Evolutionary conservation across 1,139 yeast genomes (phyloP), one percentile per base, ranked within the genome.

Genomic region (Magnusiomyces clavatus): DNA sequence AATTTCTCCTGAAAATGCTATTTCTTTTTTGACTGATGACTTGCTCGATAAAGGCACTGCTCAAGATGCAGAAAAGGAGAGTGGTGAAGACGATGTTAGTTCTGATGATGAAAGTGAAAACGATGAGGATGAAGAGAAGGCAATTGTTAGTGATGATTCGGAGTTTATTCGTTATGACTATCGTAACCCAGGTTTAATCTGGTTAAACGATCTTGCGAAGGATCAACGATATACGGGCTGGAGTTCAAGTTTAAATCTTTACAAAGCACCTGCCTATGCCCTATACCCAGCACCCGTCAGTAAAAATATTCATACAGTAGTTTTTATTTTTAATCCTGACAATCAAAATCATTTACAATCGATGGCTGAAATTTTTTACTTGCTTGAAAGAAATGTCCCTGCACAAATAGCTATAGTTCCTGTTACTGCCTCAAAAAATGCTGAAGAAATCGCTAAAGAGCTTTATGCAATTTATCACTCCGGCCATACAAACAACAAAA

Each of bases 371-470:
- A 69, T 80, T 1, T 74, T 86, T 17, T 64, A 81, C 31, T 51
- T 71, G 35, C 54, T 67, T 2, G 59, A 77, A 34, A 75, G 78
- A 43, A 81, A 81, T 0, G 73, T 86, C 16, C 89, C 96, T 0
- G 84, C 89, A 58, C 86, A 90, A 64, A 64, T 92, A 52, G 98
- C 97, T 2, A 57, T 92, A 1, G 69, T 92, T 29, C 95, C 97
- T 0, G 57, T 86, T 2, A 69, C 67, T 6, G 55, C 59, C 24
- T 57, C 63, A 14, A 54, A 52, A 14, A 58, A 60, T n/a, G 57
- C 61, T 34, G 59, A 60, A 42, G 57, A 54, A 8, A 56, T 65
- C 6, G 67, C 76, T 1, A 59, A 58, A 42, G 70, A 70, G 24
- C 64, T 78, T 16, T 69, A 74, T 49, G 69, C 72, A 50, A 60